Evolutionary conservation across 2,329 filamentous ascomycete species (phyloP).

Genomic region (Colletotrichum sp.): DNA sequence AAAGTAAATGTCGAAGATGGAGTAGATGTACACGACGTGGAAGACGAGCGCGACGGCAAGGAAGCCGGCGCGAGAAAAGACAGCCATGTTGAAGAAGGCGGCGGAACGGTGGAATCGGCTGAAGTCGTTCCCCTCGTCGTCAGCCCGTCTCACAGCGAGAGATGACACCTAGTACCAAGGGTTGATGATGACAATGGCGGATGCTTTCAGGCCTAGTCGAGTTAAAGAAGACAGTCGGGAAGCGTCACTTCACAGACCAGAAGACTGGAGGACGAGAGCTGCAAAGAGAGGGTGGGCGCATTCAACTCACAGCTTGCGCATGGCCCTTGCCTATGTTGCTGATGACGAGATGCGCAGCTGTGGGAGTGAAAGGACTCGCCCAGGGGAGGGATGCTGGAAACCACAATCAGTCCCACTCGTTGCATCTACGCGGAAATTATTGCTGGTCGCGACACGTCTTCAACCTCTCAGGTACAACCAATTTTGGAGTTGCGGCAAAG

Average conservation of each 20-base stretch:
- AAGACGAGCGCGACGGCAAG: conserved; percentile 88
- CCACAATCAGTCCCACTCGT: not conserved
- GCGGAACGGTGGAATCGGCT: not conserved
- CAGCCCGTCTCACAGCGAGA: not conserved
- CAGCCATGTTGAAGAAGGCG: conserved; percentile 49
- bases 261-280: not conserved
- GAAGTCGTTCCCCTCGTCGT: not conserved
- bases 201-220: not conserved
- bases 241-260: not conserved
- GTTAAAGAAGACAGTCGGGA: not conserved
- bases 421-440: conserved; percentile 1
- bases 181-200: not conserved
- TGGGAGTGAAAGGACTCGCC: not conserved
- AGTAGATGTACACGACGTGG: conserved; percentile 91
- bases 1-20: conserved; percentile 99
- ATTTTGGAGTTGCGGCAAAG: not conserved
- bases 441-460: not conserved
- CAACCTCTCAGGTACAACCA: not conserved
- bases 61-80: conserved; percentile 76
- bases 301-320: conserved; percentile 2
- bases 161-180: not conserved
- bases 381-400: not conserved
- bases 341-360: not conserved
- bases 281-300: not conserved
- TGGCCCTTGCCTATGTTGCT: not conserved